phyloP scores from a whole-genome alignment of 768 basidiomycete species.

The Xanthoconium purpureum region DNA sequence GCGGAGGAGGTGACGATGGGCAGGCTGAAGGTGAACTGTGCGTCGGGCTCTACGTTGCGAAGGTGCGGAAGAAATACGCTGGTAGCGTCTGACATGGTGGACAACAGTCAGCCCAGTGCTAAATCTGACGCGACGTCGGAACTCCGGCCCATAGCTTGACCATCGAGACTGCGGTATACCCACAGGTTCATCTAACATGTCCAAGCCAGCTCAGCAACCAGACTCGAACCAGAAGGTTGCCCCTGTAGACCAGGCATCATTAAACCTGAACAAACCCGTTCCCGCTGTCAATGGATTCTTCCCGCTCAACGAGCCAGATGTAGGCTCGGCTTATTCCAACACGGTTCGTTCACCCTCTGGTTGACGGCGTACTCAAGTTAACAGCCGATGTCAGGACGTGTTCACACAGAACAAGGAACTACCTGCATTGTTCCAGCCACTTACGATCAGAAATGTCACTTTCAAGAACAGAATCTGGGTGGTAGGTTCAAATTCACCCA shows the following conservation, averaged over 20 bases:
- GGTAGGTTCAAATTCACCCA: slow-evolving; percentile 28
- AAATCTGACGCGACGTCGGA: background rate
- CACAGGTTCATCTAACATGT: no score
- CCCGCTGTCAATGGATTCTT: slow-evolving; percentile 53
- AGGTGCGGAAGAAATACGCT: slow-evolving; percentile 43
- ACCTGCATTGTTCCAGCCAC: slow-evolving; percentile 62
- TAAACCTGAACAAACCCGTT: slow-evolving; percentile 45
- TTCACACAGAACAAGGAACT: slow-evolving; percentile 48
- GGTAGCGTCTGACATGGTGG: slow-evolving; percentile 18
- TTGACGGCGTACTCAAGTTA: background rate
- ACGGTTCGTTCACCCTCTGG: slow-evolving; percentile 10
- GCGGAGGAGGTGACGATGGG: slow-evolving; percentile 55
- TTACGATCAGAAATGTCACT: slow-evolving; percentile 55
- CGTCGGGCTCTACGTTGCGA: slow-evolving; percentile 46
- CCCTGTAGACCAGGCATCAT: background rate
- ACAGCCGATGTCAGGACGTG: slow-evolving; percentile 21
- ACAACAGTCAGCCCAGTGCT: background rate
- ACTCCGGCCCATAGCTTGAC: no score
- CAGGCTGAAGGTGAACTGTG: slow-evolving; percentile 42
- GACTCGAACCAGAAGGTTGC: background rate
- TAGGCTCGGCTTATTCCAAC: slow-evolving; percentile 42
- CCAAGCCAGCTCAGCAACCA: background rate
- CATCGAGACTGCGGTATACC: no score
- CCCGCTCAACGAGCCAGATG: slow-evolving; percentile 55
- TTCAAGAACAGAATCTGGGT: slow-evolving; percentile 80